Evolutionary conservation across 768 basidiomycete genomes (phyloP).

Genomic region (Hygrophoropsis aurantiaca): DNA sequence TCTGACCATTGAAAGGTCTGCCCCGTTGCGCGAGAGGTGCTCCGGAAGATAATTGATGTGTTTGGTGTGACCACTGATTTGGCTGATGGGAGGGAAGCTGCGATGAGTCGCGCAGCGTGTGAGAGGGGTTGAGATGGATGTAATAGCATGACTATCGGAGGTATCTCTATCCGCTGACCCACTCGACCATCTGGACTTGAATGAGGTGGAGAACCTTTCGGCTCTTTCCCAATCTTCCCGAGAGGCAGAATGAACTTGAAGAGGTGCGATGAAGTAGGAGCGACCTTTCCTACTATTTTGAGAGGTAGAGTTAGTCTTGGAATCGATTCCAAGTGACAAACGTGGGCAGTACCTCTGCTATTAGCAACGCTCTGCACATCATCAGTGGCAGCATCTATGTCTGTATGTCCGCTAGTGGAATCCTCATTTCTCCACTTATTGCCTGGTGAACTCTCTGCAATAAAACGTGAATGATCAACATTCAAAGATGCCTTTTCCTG

Average conservation of each 20-base stretch:
- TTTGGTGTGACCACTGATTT: too few relatives aligned
- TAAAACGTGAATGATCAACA: constrained; percentile 41
- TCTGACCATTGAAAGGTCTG: constrained; percentile 57
- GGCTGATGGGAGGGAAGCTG: constrained; percentile 41
- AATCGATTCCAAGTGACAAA: background rate
- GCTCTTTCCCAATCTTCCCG: constrained; percentile 20
- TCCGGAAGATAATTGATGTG: constrained; percentile 44
- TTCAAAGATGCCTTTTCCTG: constrained; percentile 34
- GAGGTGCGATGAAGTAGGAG: constrained; percentile 61
- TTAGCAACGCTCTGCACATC: constrained; percentile 3
- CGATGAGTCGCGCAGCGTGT: constrained; percentile 58
- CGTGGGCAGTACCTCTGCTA: constrained; percentile 4
- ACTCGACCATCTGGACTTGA: too few relatives aligned
- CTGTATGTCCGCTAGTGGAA: constrained; percentile 25
- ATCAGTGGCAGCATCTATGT: background rate
- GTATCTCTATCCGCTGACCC: too few relatives aligned
- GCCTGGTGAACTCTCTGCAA: constrained; percentile 39
- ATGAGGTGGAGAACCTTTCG: constrained; percentile 7
- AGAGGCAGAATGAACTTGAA: constrained; percentile 65
- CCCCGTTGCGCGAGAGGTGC: constrained; percentile 28
- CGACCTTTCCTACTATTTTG: constrained; percentile 49
- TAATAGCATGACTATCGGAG: constrained; percentile 56
- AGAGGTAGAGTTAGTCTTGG: constrained; percentile 1
- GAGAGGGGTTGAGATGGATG: constrained; percentile 71
- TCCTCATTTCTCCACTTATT: constrained; percentile 34